Percentiles rank a stretch among this genome's conserved stretches.
These are phyloP conservation scores for Agrocybe pediades DNA, from an alignment of 768 basidiomycete species.

Conservation along the genomic window DNA sequence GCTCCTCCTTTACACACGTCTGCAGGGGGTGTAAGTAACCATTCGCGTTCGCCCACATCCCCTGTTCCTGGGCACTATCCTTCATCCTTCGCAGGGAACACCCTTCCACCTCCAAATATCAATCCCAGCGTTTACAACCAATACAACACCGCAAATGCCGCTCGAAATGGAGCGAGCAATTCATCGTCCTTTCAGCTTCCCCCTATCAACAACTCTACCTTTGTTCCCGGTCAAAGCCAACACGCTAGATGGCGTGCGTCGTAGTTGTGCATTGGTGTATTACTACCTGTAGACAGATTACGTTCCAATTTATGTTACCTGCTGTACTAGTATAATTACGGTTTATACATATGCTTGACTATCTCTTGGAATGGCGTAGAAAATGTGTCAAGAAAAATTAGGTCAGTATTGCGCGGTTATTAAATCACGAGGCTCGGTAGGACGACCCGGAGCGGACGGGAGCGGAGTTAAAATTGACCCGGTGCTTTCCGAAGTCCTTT, in stretches of 20 bases:
- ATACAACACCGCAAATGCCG: conserved; percentile 1
- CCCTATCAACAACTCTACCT: conserved; percentile 22
- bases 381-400: background rate
- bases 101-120: conserved; percentile 16
- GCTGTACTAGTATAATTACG: conserved; percentile 11
- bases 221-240: conserved; percentile 13
- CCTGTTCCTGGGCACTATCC: conserved; percentile 21
- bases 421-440: background rate
- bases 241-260: conserved; percentile 20
- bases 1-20: conserved; percentile 15
- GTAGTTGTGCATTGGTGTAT: background rate
- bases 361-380: background rate
- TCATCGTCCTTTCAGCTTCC: conserved; percentile 26
- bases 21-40: conserved; percentile 17
- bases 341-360: background rate
- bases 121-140: conserved; percentile 4
- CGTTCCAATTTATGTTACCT: background rate
- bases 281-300: too few species aligned
- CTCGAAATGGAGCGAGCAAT: conserved; percentile 13
- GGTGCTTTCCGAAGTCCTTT: conserved; percentile 51
- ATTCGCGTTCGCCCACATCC: conserved; percentile 15
- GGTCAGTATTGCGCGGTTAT: conserved; percentile 1
- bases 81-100: conserved; percentile 20
- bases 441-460: conserved; percentile 24
- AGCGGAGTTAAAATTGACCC: conserved; percentile 49